Percentiles rank a stretch among this genome's conserved stretches.
These are phyloP conservation scores for Suillus spraguei DNA, from an alignment of 768 basidiomycete species.

Conservation along the genomic window DNA sequence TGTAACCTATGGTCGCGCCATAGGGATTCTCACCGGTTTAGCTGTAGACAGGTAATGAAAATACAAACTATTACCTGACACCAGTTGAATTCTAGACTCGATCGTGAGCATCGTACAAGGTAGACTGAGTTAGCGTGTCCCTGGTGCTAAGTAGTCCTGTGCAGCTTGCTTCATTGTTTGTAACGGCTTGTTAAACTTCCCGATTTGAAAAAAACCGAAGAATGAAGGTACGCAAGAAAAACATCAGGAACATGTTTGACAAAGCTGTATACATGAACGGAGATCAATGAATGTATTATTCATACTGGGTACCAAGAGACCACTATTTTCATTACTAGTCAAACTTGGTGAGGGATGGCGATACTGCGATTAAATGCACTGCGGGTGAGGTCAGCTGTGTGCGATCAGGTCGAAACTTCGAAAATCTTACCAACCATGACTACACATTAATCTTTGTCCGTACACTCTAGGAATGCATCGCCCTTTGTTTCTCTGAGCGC, in stretches of 20 bases:
- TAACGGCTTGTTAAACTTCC: background rate
- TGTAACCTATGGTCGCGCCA: conserved; percentile 40
- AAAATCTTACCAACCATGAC: background rate
- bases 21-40: conserved; percentile 8
- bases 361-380: conserved; percentile 2
- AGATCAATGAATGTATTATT: background rate
- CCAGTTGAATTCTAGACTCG: conserved; percentile 33
- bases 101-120: conserved; percentile 30
- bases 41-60: conserved; percentile 3
- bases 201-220: background rate
- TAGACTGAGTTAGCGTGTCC: background rate
- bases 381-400: background rate
- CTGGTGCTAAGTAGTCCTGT: no score
- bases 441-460: conserved; percentile 42
- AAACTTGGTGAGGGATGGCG: background rate
- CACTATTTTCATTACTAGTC: background rate
- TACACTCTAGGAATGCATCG: conserved; percentile 41
- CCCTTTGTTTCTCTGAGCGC: conserved; percentile 42
- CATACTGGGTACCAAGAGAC: background rate
- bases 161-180: conserved; percentile 5
- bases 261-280: background rate
- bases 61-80: conserved; percentile 35
- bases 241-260: background rate
- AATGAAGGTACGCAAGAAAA: background rate
- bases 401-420: background rate